Percentiles rank a stretch among this genome's conserved stretches.
phyloP scores from a whole-genome alignment of 441 rosid species.

The Cnidoscolus chayamansa region DNA sequence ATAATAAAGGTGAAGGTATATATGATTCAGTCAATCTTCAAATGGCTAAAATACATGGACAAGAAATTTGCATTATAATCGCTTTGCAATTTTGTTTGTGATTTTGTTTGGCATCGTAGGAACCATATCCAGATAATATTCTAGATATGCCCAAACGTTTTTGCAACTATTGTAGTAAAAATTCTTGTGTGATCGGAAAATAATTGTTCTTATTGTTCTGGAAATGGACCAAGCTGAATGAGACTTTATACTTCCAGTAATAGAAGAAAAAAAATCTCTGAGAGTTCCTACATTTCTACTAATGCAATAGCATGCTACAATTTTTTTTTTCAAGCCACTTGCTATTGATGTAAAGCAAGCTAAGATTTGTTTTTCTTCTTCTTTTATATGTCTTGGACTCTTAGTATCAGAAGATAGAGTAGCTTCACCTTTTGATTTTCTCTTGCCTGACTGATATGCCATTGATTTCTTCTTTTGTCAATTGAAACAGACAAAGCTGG shows the following conservation, averaged over 20 bases:
- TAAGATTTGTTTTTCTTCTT: not conserved
- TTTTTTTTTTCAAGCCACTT: not conserved
- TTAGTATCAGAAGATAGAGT: not conserved
- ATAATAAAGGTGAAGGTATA: slow-evolving; percentile 20
- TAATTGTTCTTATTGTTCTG: not conserved
- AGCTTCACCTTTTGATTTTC: slow-evolving; percentile 2
- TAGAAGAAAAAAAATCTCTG: not conserved
- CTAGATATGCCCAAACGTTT: not conserved
- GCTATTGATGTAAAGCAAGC: not conserved
- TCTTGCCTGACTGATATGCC: slow-evolving; percentile 2
- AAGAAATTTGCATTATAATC: slow-evolving; percentile 29
- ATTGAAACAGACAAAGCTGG: slow-evolving; percentile 29
- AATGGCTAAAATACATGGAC: slow-evolving; percentile 19
- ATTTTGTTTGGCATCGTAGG: slow-evolving; percentile 1
- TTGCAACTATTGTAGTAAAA: not conserved
- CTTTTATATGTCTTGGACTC: not conserved
- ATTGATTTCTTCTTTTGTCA: slow-evolving; percentile 25
- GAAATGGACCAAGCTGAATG: not conserved
- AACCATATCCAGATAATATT: not conserved
- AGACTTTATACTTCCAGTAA: not conserved
- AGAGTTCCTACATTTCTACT: not conserved
- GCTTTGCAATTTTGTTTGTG: slow-evolving; percentile 12
- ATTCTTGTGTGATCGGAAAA: not conserved
- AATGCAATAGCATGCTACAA: not conserved
- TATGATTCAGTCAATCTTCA: slow-evolving; percentile 14